These are phyloP conservation scores for Arthroderma sp. DNA, from an alignment of 2,329 filamentous ascomycete species.

Conservation along the genomic window DNA sequence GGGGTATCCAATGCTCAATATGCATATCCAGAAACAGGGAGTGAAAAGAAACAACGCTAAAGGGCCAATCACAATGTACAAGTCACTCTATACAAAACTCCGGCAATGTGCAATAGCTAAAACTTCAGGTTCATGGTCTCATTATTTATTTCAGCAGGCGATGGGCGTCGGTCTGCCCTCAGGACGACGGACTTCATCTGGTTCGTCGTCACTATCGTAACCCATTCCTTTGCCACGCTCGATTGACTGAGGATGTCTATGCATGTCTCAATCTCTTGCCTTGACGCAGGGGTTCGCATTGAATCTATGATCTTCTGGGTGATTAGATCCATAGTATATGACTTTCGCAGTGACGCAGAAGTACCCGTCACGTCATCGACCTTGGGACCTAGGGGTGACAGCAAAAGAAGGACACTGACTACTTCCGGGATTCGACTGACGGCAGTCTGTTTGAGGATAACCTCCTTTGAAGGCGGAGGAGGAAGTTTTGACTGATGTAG, in stretches of 20 bases:
- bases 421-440: conserved; percentile 58
- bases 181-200: conserved; percentile 37
- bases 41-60: neutral
- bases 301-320: conserved; percentile 58
- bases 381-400: conserved; percentile 33
- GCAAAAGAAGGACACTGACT: conserved; percentile 53
- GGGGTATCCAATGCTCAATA: conserved; percentile 2
- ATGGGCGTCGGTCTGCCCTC: conserved; percentile 16
- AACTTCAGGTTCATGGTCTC: neutral
- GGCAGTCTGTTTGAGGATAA: conserved; percentile 51
- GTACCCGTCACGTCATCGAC: conserved; percentile 17
- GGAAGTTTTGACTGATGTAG: conserved; percentile 36
- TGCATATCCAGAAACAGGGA: neutral
- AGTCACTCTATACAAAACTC: neutral
- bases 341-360: conserved; percentile 43
- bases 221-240: conserved; percentile 39
- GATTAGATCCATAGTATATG: conserved; percentile 54
- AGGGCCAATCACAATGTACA: neutral
- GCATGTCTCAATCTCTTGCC: conserved; percentile 37
- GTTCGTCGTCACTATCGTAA: conserved; percentile 37
- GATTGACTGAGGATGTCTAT: conserved; percentile 38
- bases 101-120: neutral
- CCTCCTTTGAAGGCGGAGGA: conserved; percentile 39
- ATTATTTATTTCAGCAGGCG: neutral
- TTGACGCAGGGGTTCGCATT: conserved; percentile 40